phyloP scores from a whole-genome alignment of 2,329 filamentous ascomycete genomes.

The Alternaria sp. region DNA sequence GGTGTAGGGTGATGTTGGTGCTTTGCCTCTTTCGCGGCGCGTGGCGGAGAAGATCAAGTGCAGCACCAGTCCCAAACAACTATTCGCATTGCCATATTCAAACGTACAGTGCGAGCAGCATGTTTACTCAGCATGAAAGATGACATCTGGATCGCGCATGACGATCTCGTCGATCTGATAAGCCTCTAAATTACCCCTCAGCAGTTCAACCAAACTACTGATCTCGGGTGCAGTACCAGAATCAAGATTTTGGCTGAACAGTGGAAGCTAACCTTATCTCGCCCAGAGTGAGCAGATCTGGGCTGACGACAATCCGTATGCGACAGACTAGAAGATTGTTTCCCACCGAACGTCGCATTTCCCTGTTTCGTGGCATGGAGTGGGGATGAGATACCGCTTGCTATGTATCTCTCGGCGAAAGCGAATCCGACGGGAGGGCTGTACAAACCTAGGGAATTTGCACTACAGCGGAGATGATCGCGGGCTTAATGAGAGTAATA shows the following conservation, averaged over 20 bases:
- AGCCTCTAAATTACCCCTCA: not conserved
- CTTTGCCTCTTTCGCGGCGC: not conserved
- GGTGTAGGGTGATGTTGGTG: not conserved
- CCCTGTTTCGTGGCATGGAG: not conserved
- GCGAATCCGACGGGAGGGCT: not conserved
- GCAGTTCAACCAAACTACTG: not conserved
- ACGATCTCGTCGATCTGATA: not conserved
- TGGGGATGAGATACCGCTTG: not conserved
- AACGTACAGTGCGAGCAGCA: not conserved
- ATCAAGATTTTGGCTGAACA: rapidly evolving
- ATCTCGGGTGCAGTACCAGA: not conserved
- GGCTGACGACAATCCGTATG: no score
- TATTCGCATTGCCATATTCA: not conserved
- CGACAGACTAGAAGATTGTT: rapidly evolving
- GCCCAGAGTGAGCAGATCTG: no score
- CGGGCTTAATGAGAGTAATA: no score
- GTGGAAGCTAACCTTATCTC: not conserved
- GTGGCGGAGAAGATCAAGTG: no score
- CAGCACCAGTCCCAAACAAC: not conserved
- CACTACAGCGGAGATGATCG: no score
- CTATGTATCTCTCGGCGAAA: not conserved
- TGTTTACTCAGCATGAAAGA: not conserved
- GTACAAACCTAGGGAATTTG: no score
- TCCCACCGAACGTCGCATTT: not conserved
- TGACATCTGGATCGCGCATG: not conserved